These are phyloP conservation scores for Dacryopinax primogenitus DNA, from an alignment of 768 basidiomycete species.

Conservation along the genomic window DNA sequence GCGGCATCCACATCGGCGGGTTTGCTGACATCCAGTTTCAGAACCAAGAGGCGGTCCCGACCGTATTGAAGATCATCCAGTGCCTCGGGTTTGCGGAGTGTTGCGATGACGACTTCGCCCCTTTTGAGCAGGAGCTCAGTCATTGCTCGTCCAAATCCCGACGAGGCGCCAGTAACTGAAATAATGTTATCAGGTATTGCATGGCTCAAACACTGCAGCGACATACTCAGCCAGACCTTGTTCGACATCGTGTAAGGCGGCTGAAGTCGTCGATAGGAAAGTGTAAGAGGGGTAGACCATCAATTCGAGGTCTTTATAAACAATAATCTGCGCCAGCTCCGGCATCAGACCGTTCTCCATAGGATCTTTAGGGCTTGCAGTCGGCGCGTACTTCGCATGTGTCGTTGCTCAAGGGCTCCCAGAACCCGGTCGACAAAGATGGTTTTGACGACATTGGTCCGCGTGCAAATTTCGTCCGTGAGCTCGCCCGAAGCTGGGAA, in stretches of 20 bases:
- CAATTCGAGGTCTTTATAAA: too few relatives aligned
- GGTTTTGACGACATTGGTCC: background rate
- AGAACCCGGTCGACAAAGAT: background rate
- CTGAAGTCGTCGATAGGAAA: background rate
- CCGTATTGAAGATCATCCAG: constrained; percentile 4
- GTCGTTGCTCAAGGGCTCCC: too few relatives aligned
- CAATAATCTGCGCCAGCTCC: too few relatives aligned
- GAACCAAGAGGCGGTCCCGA: constrained; percentile 24
- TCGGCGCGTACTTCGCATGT: too few relatives aligned
- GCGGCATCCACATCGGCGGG: constrained; percentile 26
- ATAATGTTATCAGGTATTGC: background rate
- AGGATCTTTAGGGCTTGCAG: too few relatives aligned
- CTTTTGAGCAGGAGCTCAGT: constrained; percentile 7
- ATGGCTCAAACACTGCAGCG: background rate
- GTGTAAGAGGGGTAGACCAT: too few relatives aligned
- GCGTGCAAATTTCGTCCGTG: background rate
- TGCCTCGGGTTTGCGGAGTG: constrained; percentile 11
- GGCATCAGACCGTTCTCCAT: too few relatives aligned
- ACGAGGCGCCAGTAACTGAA: constrained; percentile 7
- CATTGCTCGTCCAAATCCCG: constrained; percentile 11
- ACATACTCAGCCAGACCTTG: background rate
- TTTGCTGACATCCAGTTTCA: constrained; percentile 32
- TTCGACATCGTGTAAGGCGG: background rate
- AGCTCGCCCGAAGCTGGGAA: background rate
- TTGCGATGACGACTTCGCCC: constrained; percentile 13